A percentile compares a stretch with the other conserved stretches of the same genome.
These are phyloP conservation scores for Botryosphaeria dothidea DNA, from an alignment of 2,329 filamentous ascomycete species.

Conservation along the genomic window DNA sequence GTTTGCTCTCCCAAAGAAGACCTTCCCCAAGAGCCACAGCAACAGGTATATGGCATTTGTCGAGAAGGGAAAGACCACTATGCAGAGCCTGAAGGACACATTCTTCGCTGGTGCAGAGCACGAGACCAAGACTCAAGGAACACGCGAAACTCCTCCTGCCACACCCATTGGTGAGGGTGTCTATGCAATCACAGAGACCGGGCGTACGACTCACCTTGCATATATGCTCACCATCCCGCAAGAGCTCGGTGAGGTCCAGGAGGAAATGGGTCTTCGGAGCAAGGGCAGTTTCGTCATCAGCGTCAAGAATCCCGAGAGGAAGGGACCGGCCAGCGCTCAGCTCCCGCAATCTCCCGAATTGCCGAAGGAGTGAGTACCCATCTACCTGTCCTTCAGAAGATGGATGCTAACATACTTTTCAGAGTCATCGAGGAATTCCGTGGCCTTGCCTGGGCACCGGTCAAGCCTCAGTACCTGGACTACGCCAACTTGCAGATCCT, in stretches of 20 bases:
- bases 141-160: slow-evolving; percentile 67
- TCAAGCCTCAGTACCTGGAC: slow-evolving; percentile 72
- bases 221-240: slow-evolving; percentile 78
- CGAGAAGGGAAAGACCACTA: slow-evolving; percentile 67
- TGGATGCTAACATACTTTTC: slow-evolving; percentile 15
- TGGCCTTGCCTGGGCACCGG: slow-evolving; percentile 71
- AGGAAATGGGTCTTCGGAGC: slow-evolving; percentile 69
- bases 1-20: slow-evolving; percentile 81
- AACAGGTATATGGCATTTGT: slow-evolving; percentile 83
- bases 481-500: slow-evolving; percentile 76
- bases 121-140: slow-evolving; percentile 73
- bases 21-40: slow-evolving; percentile 65
- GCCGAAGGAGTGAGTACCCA: slow-evolving; percentile 62
- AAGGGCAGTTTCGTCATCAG: slow-evolving; percentile 78
- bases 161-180: slow-evolving; percentile 81
- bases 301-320: slow-evolving; percentile 74
- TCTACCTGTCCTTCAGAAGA: neutral
- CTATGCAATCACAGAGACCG: slow-evolving; percentile 75
- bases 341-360: slow-evolving; percentile 69
- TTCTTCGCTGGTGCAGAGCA: slow-evolving; percentile 71
- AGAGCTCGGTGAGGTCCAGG: slow-evolving; percentile 70
- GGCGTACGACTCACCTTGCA: slow-evolving; percentile 71
- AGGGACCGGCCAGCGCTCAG: slow-evolving; percentile 63
- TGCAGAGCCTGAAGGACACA: slow-evolving; percentile 69
- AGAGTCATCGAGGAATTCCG: slow-evolving; percentile 72